These are phyloP conservation scores for Arxiozyma slooffiae DNA, from an alignment of 1,139 yeast genomes.

Conservation along the genomic window DNA sequence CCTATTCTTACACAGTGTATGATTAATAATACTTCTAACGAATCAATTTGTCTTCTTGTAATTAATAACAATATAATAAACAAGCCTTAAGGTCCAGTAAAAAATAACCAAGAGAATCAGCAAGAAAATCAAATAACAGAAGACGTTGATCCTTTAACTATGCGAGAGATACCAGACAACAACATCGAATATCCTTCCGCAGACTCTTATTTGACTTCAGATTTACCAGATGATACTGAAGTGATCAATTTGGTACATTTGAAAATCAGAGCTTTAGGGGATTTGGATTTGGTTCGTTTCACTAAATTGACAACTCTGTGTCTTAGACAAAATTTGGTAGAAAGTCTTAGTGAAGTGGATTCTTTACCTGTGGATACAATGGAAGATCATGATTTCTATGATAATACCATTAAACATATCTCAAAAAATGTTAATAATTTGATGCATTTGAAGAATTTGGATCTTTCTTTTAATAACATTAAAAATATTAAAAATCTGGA, in stretches of 20 bases:
- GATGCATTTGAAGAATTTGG: conserved; percentile 50
- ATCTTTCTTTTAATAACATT: conserved; percentile 84
- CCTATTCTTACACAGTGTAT: background rate
- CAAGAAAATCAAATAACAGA: background rate
- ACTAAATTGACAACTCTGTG: conserved; percentile 50
- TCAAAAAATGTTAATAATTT: conserved; percentile 56
- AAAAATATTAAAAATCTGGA: conserved; percentile 77
- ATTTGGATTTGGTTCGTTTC: conserved; percentile 53
- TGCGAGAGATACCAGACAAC: conserved; percentile 46
- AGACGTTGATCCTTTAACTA: background rate
- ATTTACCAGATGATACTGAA: conserved; percentile 51
- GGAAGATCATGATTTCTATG: conserved; percentile 81
- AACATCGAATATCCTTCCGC: conserved; percentile 38
- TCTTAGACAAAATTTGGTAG: conserved; percentile 75
- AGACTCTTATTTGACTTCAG: conserved; percentile 53
- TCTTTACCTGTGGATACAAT: conserved; percentile 46
- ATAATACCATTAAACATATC: conserved; percentile 82
- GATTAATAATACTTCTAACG: too few species aligned
- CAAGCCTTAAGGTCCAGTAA: background rate
- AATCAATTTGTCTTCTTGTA: too few species aligned
- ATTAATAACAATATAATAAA: too few species aligned
- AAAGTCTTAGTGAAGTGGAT: conserved; percentile 62
- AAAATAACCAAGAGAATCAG: background rate
- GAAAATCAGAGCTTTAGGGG: conserved; percentile 60
- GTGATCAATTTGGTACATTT: conserved; percentile 71